Base-by-base conservation (phyloP, 805 yeast genomes). In the Trichomonascus vanleenenianus region DNA sequence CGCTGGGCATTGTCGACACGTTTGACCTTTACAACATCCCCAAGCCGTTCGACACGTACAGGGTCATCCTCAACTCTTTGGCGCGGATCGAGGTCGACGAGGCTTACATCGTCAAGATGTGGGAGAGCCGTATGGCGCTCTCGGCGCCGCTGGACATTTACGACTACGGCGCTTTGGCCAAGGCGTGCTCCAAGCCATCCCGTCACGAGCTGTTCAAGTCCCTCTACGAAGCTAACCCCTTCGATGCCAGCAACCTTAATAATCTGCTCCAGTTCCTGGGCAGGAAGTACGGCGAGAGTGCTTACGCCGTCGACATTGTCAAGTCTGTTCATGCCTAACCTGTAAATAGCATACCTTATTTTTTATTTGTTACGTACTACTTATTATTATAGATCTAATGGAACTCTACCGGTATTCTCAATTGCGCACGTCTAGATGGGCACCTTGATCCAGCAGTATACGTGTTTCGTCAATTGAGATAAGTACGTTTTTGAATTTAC, bases 41-140 rank as follows among this genome's bases (percentile, higher is more conserved):
- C 16, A 76, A 78, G 57, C 76, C 88, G 2, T 78, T 78, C 44
- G 87, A 84, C 25, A 78, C 88, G 30, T 74, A 79, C 62, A 75
- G 95, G 64, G 79, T 85, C 50, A 69, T 76, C 19, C 68, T 86
- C 59, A 85, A 85, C 61, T 81, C 87, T 30, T 67, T 81, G 51
- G 91, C 91, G 8, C 74, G 77, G 11, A 73, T 85, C 39, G 73
- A 73, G 44, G 75, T 75, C 35, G 67, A 75, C 30, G 63, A 75
- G 39, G 65, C 64, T 7, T 82, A 77, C 47, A 81, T 86, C 49
- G 61, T 78, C 50, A 56, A 62, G 30, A 70, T 71, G 50, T 81
- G 86, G 87, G 67, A 70, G 48, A 38, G 40, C 35, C 46, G 54
- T 2, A n/a, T 47, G 19, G 30, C 42, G 27, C 43, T 45, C 12